These are phyloP conservation scores for Phytophthora pistaciae DNA, from an alignment of 352 stramenopile species.

Conservation along the genomic window DNA sequence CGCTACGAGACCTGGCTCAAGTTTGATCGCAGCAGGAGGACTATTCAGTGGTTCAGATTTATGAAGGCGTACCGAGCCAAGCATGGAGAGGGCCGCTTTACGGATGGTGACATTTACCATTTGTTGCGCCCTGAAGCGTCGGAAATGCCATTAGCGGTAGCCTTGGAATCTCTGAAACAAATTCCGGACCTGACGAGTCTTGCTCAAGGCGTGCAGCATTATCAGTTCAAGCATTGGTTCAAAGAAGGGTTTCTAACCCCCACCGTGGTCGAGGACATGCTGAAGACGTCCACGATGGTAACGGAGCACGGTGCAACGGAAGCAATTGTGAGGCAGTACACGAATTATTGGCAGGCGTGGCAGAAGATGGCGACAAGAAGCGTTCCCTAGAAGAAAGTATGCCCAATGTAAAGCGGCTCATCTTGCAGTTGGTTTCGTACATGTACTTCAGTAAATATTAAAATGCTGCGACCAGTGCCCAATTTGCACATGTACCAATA, in stretches of 20 bases:
- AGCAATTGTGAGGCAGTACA: neutral
- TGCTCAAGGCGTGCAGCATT: neutral
- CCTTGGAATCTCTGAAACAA: neutral
- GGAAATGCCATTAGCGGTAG: neutral
- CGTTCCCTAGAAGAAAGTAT: no score
- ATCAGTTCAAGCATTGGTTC: neutral
- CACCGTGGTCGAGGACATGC: neutral
- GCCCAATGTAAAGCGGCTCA: no score
- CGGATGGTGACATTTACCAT: neutral
- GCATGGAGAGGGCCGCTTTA: neutral
- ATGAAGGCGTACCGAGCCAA: neutral
- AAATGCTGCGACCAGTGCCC: no score
- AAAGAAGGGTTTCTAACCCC: neutral
- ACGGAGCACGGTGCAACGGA: neutral
- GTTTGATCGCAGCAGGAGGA: neutral
- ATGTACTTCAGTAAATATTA: no score
- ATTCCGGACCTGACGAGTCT: neutral
- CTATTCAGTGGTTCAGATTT: neutral
- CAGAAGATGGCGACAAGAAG: neutral
- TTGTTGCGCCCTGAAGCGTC: neutral
- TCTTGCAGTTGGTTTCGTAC: no score
- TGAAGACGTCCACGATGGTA: neutral
- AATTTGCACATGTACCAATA: no score
- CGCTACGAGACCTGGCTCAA: neutral
- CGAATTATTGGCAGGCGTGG: neutral